Evolutionary conservation across 2,329 filamentous ascomycete genomes (phyloP).

Genomic region (Diaporthe longicolla): DNA sequence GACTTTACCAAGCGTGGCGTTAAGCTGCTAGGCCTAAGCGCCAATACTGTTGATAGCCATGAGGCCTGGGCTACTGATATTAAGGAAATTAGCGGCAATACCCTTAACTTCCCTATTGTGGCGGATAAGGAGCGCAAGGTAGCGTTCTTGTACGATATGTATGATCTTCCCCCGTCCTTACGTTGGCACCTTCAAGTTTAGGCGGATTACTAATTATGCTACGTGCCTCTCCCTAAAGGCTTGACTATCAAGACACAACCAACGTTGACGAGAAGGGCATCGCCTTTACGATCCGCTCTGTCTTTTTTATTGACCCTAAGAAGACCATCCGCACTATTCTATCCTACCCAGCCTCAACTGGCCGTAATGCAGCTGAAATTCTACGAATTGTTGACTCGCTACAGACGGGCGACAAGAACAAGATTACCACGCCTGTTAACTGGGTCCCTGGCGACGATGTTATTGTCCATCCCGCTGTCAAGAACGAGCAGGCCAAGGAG

Average conservation of each 20-base stretch:
- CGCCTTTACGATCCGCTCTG: constrained; percentile 93
- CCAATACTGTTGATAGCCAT: constrained; percentile 88
- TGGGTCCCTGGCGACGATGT: constrained; percentile 92
- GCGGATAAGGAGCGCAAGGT: constrained; percentile 84
- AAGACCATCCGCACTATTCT: constrained; percentile 95
- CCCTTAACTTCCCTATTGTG: constrained; percentile 83
- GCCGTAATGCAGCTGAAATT: constrained; percentile 85
- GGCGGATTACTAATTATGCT: neutral
- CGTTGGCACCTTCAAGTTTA: no score
- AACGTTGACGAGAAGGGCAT: constrained; percentile 87
- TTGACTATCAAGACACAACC: constrained; percentile 85
- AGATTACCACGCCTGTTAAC: constrained; percentile 90
- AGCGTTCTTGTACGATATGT: constrained; percentile 84
- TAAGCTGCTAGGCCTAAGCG: constrained; percentile 91
- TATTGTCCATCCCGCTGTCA: constrained; percentile 87
- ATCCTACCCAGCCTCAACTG: constrained; percentile 92
- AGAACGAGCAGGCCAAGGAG: constrained; percentile 87
- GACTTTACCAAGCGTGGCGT: constrained; percentile 90
- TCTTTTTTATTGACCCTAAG: constrained; percentile 93
- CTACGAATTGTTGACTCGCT: constrained; percentile 84
- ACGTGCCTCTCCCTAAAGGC: constrained; percentile 56
- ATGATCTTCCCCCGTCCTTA: constrained; percentile 48
- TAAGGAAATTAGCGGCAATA: constrained; percentile 80
- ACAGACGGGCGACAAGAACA: constrained; percentile 89
- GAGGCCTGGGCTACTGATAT: constrained; percentile 93